These are phyloP conservation scores for Fusarium temperatum DNA, from an alignment of 2,329 filamentous ascomycete species.

Conservation along the genomic window DNA sequence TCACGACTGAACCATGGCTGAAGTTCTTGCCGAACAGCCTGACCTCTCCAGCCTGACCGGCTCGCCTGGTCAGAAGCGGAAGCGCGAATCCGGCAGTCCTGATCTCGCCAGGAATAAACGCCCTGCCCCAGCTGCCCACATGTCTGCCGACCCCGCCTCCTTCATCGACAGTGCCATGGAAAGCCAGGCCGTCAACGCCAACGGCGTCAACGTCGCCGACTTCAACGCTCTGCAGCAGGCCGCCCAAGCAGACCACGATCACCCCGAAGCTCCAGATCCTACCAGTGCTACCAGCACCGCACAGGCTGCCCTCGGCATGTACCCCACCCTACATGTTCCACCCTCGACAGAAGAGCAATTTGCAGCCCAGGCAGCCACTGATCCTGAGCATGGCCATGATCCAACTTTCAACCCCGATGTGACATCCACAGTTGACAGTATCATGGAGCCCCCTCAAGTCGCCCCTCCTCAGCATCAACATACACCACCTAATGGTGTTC, in stretches of 20 bases:
- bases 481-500: slow-evolving; percentile 53
- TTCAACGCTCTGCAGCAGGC: slow-evolving; percentile 67
- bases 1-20: slow-evolving; percentile 54
- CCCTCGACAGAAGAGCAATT: slow-evolving; percentile 68
- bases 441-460: slow-evolving; percentile 42
- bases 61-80: slow-evolving; percentile 63
- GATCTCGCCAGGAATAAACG: slow-evolving; percentile 62
- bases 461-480: slow-evolving; percentile 43
- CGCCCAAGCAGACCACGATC: slow-evolving; percentile 57
- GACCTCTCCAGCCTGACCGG: slow-evolving; percentile 55
- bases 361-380: slow-evolving; percentile 58
- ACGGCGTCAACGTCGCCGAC: slow-evolving; percentile 61
- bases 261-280: slow-evolving; percentile 59
- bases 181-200: slow-evolving; percentile 49
- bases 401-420: slow-evolving; percentile 46
- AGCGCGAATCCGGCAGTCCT: slow-evolving; percentile 62
- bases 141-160: slow-evolving; percentile 58
- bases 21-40: slow-evolving; percentile 57
- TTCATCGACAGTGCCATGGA: slow-evolving; percentile 66
- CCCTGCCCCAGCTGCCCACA: slow-evolving; percentile 55
- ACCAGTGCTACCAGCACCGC: slow-evolving; percentile 67
- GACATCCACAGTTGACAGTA: slow-evolving; percentile 43
- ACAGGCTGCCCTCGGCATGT: slow-evolving; percentile 68
- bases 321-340: slow-evolving; percentile 67
- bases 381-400: slow-evolving; percentile 48